Evolutionary conservation across 2,329 filamentous ascomycete species (phyloP), one percentile per base, ranked within the genome.

Genomic region (Penicillium sp.): DNA sequence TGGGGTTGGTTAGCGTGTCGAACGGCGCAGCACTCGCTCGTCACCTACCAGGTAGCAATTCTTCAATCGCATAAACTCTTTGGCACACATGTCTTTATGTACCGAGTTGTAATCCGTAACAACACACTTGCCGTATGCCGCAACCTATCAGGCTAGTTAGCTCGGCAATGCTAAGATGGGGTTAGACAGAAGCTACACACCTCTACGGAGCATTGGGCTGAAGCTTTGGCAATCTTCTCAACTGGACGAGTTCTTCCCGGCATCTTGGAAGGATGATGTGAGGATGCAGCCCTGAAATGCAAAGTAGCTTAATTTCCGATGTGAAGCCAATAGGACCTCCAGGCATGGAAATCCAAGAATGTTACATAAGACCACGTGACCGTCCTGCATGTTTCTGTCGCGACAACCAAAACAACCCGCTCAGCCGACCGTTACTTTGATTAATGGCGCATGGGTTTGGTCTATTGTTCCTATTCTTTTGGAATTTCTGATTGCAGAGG

Each of bases 51-150:
- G 69, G 70, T 91, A 96, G 71, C 93, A 97, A 64, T 96, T 82
- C 73, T 96, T 96, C 48, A 97, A 74, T 63, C 79, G 86, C 75
- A 94, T 79, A 66, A 99, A 97, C 70, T 97, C 92, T 57, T 85
- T 86, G 5, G 82, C 81, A 70, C 94, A 99, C 80, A 94, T 94
- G 71, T 97, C 91, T 71, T 96, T 96, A 66, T 92, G 84, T 3
- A 96, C 85, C 4, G 91, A 85, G 70, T 93, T 93, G 76, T 96
- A 97, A 71, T 97, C 93, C 39, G 86, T 85, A 50, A 93, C 84
- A 62, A 99, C 87, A 72, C 94, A 99, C 80, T 92, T 92, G 64
- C 93, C 94, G 70, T 97, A 99, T 13, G 84, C 80, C 3, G 91
- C 82, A 51, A 91, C 89, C 93, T 97, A 61, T 55, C 50, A 49